Base-by-base conservation (phyloP, 2,329 filamentous ascomycete species). In the Alternaria gansuensis region DNA sequence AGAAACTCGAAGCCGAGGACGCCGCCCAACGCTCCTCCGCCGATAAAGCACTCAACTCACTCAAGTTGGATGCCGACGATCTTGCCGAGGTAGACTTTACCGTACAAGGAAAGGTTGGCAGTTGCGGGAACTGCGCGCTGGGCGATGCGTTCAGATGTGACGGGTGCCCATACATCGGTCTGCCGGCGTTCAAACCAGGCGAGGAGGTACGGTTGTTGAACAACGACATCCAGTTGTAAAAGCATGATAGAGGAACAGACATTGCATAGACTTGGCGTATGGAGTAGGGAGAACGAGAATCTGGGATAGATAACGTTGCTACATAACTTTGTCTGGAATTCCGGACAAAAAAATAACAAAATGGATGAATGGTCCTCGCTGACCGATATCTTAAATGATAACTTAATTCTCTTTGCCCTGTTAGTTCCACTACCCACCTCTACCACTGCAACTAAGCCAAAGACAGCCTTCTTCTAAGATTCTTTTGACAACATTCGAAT, bases 101-200 rank as follows among this genome's bases (percentile, higher is more conserved):
- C 0, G 92, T 98, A n/a, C 86, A 96, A 78, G 95, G 95, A 69
- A 98, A 97, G 82, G 91, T 94, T 5, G 94, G 95, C 54, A 96
- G 91, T 17, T 99, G 95, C 77, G 92, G 92, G 28, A 97, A 94
- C 79, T 98, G 95, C 79, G 90, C 93, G 28, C 84, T 99, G 14
- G 95, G 95, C 50, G 94, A 98, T 78, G 94, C 95, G 0, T 85
- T 84, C 72, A 75, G 84, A 21, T 86, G 84, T 65, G 83, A 85
- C 66, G 84, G 86, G 2, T 91, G 89, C 72, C 93, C 93, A 1
- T 97, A 95, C 75, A 91, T 96, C 70, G 93, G 93, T 4, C 84
- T 99, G 67, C 95, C 95, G 13, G 91, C 95, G 4, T 99, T 99
- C 83, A 97, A 97, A 83, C 93, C 93, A 3, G 95, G 95, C 14